phyloP scores from a whole-genome alignment of 495 filamentous ascomycete species.

The Lophiostoma macrostomum region DNA sequence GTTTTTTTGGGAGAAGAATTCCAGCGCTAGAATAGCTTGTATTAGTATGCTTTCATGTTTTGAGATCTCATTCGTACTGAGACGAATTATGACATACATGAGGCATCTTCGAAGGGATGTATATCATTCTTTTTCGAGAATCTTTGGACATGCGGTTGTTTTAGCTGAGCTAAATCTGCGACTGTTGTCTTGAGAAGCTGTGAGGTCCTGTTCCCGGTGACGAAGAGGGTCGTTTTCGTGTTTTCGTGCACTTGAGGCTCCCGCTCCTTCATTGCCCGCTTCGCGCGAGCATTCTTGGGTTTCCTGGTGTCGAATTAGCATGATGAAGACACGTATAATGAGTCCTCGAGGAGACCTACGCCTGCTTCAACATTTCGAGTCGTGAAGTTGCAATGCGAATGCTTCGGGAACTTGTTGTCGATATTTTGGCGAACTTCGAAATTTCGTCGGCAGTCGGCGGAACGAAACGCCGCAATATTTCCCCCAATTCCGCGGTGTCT shows the following conservation, averaged over 20 bases:
- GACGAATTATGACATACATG: conserved; percentile 41
- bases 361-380: conserved; percentile 48
- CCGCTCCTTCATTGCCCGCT: conserved; percentile 84
- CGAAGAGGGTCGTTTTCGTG: conserved; percentile 79
- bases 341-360: conserved; percentile 39
- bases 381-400: background rate
- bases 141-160: conserved; percentile 72
- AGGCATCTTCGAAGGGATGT: conserved; percentile 88
- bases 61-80: no score
- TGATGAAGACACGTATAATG: no score
- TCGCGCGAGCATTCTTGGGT: conserved; percentile 89
- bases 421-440: conserved; percentile 9
- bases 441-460: conserved; percentile 4
- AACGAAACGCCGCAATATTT: conserved; percentile 9
- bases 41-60: no score
- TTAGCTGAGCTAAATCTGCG: conserved; percentile 76
- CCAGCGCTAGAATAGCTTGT: conserved; percentile 54
- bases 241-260: conserved; percentile 87
- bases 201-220: conserved; percentile 78
- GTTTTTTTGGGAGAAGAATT: conserved; percentile 95
- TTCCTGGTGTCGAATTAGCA: conserved; percentile 55
- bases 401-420: background rate
- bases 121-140: conserved; percentile 95
- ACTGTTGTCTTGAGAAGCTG: conserved; percentile 74
- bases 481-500: conserved; percentile 11